phyloP scores from a whole-genome alignment of 2,329 filamentous ascomycete species.

The Nemania sp. region DNA sequence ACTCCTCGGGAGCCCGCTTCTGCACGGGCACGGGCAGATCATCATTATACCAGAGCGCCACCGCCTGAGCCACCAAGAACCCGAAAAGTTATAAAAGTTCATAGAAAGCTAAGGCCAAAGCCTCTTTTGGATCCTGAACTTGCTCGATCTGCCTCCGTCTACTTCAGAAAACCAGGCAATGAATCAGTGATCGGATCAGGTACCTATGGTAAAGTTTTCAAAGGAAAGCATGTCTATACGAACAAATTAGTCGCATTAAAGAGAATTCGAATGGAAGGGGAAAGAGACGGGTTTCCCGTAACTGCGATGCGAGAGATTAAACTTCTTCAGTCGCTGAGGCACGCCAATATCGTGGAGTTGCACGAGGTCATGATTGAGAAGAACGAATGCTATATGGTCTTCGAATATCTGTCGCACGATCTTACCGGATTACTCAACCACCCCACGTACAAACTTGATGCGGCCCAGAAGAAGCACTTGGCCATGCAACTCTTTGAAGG shows the following conservation, averaged over 20 bases:
- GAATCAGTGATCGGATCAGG: slow-evolving; percentile 95
- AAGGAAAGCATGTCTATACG: slow-evolving; percentile 90
- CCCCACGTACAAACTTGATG: slow-evolving; percentile 82
- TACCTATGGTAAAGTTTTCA: slow-evolving; percentile 95
- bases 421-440: slow-evolving; percentile 94
- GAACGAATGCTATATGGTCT: slow-evolving; percentile 99
- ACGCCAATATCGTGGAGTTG: slow-evolving; percentile 79
- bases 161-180: slow-evolving; percentile 94
- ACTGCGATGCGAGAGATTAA: slow-evolving; percentile 92
- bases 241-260: slow-evolving; percentile 83
- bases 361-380: slow-evolving; percentile 97
- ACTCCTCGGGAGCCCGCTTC: slow-evolving; percentile 40
- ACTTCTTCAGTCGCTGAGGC: slow-evolving; percentile 81
- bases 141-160: slow-evolving; percentile 81
- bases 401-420: slow-evolving; percentile 96
- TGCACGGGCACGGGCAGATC: slow-evolving; percentile 36
- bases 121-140: slow-evolving; percentile 74
- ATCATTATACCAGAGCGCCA: slow-evolving; percentile 34
- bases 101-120: slow-evolving; percentile 71
- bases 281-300: slow-evolving; percentile 87
- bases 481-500: slow-evolving; percentile 92
- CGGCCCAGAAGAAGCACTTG: slow-evolving; percentile 88
- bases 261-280: slow-evolving; percentile 90
- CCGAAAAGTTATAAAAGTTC: slow-evolving; percentile 67
- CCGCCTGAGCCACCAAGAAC: slow-evolving; percentile 52